Evolutionary conservation across 352 stramenopile species (phyloP).

Genomic region (Phytophthora colocasiae): DNA sequence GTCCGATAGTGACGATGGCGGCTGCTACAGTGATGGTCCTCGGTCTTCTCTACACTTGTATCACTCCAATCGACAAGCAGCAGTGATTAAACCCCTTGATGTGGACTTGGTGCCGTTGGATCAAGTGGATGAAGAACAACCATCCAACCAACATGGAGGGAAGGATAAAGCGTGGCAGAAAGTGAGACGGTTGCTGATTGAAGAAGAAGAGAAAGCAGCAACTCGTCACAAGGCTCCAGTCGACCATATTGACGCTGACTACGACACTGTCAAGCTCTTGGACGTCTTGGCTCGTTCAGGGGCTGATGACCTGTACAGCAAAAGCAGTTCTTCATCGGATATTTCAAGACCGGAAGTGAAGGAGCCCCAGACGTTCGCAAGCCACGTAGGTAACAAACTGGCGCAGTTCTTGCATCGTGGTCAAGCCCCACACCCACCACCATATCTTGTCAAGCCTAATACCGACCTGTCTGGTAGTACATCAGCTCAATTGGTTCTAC

Average conservation of each 20-base stretch:
- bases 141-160: background rate
- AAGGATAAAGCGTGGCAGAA: conserved; percentile 44
- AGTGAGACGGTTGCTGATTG: conserved; percentile 37
- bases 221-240: conserved; percentile 3
- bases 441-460: background rate
- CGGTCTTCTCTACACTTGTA: background rate
- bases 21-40: conserved; percentile 6
- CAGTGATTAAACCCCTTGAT: conserved; percentile 1
- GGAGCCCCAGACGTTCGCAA: conserved; percentile 4
- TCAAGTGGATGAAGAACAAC: conserved; percentile 8
- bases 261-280: conserved; percentile 39
- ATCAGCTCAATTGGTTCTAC: conserved; percentile 37
- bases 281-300: conserved; percentile 36
- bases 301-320: conserved; percentile 4
- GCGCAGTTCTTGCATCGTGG: conserved; percentile 8
- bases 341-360: background rate
- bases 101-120: background rate
- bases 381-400: conserved; percentile 9
- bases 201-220: conserved; percentile 36
- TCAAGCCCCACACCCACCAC: background rate
- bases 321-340: conserved; percentile 10
- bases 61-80: background rate
- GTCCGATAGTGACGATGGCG: conserved; percentile 4
- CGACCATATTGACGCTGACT: conserved; percentile 2
- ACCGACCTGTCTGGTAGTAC: background rate